Base-by-base conservation (phyloP, 805 yeast species). In the Millerozyma miso region DNA sequence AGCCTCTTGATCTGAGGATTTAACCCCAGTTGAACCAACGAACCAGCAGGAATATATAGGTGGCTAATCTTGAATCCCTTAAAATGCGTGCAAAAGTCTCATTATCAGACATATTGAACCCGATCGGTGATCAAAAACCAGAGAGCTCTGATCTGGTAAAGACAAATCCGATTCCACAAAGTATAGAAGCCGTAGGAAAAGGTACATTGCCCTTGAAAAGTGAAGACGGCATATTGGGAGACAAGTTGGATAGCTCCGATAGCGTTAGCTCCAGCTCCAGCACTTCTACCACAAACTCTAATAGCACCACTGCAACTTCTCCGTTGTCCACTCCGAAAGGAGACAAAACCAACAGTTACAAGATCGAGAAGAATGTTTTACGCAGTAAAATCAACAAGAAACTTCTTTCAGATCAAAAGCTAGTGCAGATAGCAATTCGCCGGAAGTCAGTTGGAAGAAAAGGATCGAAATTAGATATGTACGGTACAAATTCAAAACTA, bases 401-500 rank as follows among this genome's bases (percentile, higher is more conserved):
- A 32, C 14, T 35, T 15, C 29, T 43, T 16, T 16, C 18, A 8
- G 36, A 35, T 6, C 39, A 36, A 31, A 32, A 39, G 20, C 33
- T 43, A 15, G 43, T 43, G 10, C 41, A 43, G 20, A 19, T 43
- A 29, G 42, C 46, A 17, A 19, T 43, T 31, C 18, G 46, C 17
- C 35, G 46, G n/a, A 43, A 36, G 26, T 33, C 41, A 35, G 20
- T 35, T 6, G 32, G 38, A 15, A 38, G 35, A 37, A 38, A 14
- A 6, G 7, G 3, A 4, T 20, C 36, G 12, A n/a, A 33, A 17
- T n/a, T 19, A 17, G 15, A 5, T 8, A 16, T 13, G 1, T 17
- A 16, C 6, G 29, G 23, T 4, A 35, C 33, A 19, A 53, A 50
- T 29, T 52, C 65, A 0, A 69, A 68, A 42, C 55, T 67, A 17